phyloP scores from a whole-genome alignment of 495 filamentous ascomycete species.

The Penicillium pulvis region DNA sequence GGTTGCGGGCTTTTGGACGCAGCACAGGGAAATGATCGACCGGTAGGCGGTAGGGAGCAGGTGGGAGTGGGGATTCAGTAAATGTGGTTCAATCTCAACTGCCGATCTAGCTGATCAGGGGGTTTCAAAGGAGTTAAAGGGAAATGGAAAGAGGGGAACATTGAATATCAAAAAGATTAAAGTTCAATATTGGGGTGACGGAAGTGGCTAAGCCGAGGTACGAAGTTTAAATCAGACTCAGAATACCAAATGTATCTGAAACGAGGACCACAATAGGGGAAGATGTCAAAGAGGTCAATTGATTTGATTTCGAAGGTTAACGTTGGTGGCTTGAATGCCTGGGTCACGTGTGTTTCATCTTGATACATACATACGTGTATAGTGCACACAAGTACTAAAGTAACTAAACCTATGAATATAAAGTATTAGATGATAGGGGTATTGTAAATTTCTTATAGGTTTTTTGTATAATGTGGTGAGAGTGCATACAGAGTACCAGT shows the following conservation, averaged over 20 bases:
- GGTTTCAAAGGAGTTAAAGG: background rate
- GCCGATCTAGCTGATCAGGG: conserved; percentile 8
- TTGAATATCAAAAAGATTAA: background rate
- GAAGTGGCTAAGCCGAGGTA: background rate
- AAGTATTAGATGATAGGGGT: too few species aligned
- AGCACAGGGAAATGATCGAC: conserved; percentile 26
- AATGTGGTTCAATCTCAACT: background rate
- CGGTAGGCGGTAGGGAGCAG: background rate
- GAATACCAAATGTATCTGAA: background rate
- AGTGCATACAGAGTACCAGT: too few species aligned
- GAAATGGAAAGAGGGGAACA: background rate
- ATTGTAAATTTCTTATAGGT: too few species aligned
- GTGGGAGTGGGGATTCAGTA: conserved; percentile 5
- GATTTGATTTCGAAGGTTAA: too few species aligned
- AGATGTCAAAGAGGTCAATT: too few species aligned
- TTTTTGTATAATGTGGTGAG: too few species aligned
- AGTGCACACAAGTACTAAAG: too few species aligned
- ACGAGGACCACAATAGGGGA: background rate
- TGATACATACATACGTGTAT: background rate
- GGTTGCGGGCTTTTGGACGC: conserved; percentile 21
- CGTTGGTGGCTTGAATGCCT: background rate
- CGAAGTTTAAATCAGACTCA: background rate
- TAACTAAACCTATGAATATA: too few species aligned
- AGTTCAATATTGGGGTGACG: background rate
- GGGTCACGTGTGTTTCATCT: background rate